Evolutionary conservation across 768 basidiomycete species (phyloP).

Genomic region (Lanmaoa pseudosensibilis): DNA sequence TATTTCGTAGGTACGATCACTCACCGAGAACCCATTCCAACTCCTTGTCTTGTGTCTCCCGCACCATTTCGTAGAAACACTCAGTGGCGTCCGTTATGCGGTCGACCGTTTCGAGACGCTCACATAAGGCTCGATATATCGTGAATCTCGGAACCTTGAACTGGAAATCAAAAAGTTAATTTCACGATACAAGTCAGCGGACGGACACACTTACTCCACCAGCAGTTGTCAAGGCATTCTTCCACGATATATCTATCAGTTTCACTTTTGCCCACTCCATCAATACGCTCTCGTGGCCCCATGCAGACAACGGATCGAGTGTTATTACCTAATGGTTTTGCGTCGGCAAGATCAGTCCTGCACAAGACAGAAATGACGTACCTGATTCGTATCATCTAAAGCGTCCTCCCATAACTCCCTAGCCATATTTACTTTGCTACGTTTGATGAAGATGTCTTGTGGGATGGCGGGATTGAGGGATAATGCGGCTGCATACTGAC

Average conservation of each 20-base stretch:
- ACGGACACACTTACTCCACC: not conserved
- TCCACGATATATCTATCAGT: not conserved
- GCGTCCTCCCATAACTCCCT: not conserved
- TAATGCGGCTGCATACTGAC: not conserved
- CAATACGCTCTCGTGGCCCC: not conserved
- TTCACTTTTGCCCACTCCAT: not conserved
- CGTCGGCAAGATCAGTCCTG: not conserved
- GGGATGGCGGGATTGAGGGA: not conserved
- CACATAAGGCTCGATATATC: constrained; percentile 1
- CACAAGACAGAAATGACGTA: not conserved
- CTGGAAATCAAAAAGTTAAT: not conserved
- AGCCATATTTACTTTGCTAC: not conserved
- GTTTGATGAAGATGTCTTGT: not conserved
- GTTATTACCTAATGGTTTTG: not conserved
- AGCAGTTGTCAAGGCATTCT: not conserved
- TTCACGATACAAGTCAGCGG: not conserved
- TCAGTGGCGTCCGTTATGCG: not conserved
- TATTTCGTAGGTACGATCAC: not conserved
- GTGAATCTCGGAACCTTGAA: not conserved
- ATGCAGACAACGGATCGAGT: not conserved
- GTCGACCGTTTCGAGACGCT: not conserved
- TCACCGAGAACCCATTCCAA: not conserved
- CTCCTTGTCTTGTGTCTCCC: too few species aligned
- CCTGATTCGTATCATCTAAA: not conserved
- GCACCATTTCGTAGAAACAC: constrained; percentile 3